Percentiles rank a stretch among this genome's conserved stretches.
These are phyloP conservation scores for Martensiomyces pterosporus DNA, from an alignment of 192 early-diverging fungal genomes.

Conservation along the genomic window DNA sequence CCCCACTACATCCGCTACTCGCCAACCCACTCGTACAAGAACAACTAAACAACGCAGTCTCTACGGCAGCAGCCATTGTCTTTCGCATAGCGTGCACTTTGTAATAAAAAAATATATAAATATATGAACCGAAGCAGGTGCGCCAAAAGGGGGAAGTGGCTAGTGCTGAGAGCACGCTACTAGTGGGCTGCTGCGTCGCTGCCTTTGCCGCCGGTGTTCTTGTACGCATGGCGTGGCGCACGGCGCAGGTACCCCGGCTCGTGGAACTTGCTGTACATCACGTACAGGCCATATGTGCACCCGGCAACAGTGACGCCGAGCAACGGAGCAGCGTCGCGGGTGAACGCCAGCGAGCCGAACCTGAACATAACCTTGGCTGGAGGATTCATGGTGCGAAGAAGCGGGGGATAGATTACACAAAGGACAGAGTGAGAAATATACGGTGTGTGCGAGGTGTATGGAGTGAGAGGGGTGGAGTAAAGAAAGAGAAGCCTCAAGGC, in stretches of 20 bases:
- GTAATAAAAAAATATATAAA: no score
- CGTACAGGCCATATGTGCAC: conserved; percentile 43
- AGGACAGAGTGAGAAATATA: no score
- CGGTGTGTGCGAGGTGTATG: no score
- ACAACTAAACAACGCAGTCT: neutral
- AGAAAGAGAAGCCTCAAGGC: neutral
- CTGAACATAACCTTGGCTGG: conserved; percentile 29
- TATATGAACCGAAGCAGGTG: no score
- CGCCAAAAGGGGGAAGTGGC: no score
- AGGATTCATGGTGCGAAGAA: neutral
- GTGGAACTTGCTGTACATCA: conserved; percentile 45
- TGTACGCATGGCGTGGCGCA: conserved; percentile 33
- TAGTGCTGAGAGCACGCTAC: no score
- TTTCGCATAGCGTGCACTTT: no score
- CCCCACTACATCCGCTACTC: conserved; percentile 23
- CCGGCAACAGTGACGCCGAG: conserved; percentile 40
- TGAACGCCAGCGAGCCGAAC: conserved; percentile 31
- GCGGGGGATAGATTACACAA: no score
- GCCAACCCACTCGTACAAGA: neutral
- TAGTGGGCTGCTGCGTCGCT: no score
- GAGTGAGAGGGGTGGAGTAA: no score
- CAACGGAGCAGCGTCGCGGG: conserved; percentile 38
- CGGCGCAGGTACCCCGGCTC: conserved; percentile 48
- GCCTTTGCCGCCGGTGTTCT: no score
- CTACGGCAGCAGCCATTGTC: no score